Conservation (phyloP, 768 basidiomycete genomes). For the Panus rudis region DNA sequence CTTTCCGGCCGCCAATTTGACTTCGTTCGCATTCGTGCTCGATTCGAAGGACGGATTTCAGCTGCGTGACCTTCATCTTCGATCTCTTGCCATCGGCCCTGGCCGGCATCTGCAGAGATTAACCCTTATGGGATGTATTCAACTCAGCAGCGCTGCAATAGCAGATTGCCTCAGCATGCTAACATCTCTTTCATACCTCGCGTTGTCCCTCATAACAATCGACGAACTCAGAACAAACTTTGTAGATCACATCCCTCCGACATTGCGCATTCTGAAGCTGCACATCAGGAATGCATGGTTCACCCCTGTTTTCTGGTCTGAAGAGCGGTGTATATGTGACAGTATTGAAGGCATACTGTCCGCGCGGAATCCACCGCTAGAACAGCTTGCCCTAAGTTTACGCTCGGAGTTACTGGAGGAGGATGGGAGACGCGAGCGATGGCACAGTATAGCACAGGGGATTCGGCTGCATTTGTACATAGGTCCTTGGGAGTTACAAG, state of each 20-base stretch:
- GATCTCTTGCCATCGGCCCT: conserved; percentile 21
- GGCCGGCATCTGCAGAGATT: conserved; percentile 23
- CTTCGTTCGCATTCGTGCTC: conserved; percentile 29
- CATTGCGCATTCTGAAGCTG: conserved; percentile 28
- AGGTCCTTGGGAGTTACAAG: conserved; percentile 25
- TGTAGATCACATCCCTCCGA: conserved; percentile 23
- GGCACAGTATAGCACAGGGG: conserved; percentile 20
- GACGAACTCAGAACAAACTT: conserved; percentile 28
- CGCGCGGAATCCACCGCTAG: conserved; percentile 6
- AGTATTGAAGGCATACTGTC: conserved; percentile 20
- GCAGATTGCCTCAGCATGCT: conserved; percentile 23
- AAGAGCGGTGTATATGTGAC: conserved; percentile 27
- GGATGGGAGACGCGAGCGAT: conserved; percentile 17
- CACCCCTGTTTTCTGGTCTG: conserved; percentile 20
- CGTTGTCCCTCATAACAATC: conserved; percentile 29
- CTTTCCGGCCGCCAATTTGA: conserved; percentile 25
- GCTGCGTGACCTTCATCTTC: conserved; percentile 28
- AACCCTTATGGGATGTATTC: conserved; percentile 29
- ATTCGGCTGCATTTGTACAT: conserved; percentile 17
- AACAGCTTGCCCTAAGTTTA: conserved; percentile 11
- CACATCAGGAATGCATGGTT: conserved; percentile 30
- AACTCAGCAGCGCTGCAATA: conserved; percentile 24
- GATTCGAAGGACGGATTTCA: conserved; percentile 30
- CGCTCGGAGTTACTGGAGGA: conserved; percentile 11
- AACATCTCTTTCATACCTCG: conserved; percentile 27